Conservation (phyloP, 73 alveolate species). For the Paramecium biaurelia region DNA sequence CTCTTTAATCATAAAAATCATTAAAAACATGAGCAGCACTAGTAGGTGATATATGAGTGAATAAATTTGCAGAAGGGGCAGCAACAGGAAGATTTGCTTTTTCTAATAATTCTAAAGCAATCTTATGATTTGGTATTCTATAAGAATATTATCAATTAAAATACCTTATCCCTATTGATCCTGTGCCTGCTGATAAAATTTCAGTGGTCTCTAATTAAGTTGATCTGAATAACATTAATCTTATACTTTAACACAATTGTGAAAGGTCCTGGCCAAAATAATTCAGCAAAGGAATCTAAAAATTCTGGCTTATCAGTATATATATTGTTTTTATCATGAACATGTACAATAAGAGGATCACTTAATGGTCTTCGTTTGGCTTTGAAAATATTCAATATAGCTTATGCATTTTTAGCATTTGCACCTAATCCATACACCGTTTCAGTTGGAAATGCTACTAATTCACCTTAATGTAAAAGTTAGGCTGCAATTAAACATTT, state of each 20-base stretch:
- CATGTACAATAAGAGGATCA: conserved; percentile 95
- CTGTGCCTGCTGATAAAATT: conserved; percentile 62
- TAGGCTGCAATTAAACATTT: not conserved
- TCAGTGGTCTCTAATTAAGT: conserved; percentile 56
- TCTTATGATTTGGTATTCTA: conserved; percentile 73
- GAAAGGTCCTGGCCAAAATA: conserved; percentile 99
- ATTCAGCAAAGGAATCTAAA: conserved; percentile 74
- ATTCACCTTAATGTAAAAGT: conserved; percentile 74
- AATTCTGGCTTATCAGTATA: conserved; percentile 89
- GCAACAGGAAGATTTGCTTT: conserved; percentile 82
- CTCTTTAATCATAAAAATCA: conserved; percentile 87
- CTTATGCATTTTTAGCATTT: conserved; percentile 92
- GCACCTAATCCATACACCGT: conserved; percentile 99
- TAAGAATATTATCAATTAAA: not conserved
- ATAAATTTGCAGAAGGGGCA: conserved; percentile 95
- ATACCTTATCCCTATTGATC: conserved; percentile 58
- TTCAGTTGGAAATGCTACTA: conserved; percentile 98
- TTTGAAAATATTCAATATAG: conserved; percentile 83
- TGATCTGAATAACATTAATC: not conserved
- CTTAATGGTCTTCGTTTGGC: conserved; percentile 93
- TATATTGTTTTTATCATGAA: conserved; percentile 82
- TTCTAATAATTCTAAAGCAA: conserved; percentile 79
- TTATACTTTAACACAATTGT: conserved; percentile 76
- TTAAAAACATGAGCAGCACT: conserved; percentile 91
- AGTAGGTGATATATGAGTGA: conserved; percentile 94